Conservation (phyloP, 2,329 filamentous ascomycete species). For the Coleophoma crateriformis region DNA sequence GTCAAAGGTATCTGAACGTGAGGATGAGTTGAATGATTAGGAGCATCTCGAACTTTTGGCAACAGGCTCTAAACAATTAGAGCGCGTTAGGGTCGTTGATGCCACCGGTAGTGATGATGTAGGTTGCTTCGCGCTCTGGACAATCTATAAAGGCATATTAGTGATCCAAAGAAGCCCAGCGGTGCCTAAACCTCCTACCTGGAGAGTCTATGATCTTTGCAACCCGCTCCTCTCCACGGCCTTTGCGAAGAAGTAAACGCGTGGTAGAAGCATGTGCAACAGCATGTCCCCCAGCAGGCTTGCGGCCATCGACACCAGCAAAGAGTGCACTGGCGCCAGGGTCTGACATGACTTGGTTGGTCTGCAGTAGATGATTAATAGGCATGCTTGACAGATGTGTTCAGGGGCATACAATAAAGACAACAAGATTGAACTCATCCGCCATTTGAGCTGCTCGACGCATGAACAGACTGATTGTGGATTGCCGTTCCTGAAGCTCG, state of each 20-base stretch:
- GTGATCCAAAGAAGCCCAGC: neutral
- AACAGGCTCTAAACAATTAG: conserved; percentile 21
- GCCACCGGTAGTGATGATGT: conserved; percentile 64
- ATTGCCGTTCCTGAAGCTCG: conserved; percentile 62
- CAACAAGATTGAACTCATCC: conserved; percentile 64
- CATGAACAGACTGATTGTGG: conserved; percentile 61
- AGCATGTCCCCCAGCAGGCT: conserved; percentile 62
- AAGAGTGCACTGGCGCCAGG: conserved; percentile 64
- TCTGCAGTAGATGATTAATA: conserved; percentile 31
- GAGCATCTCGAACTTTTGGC: no score
- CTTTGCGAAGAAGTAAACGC: conserved; percentile 60
- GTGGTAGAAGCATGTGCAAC: conserved; percentile 65
- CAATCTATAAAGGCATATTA: conserved; percentile 42
- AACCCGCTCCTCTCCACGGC: conserved; percentile 63
- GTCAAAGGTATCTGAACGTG: no score
- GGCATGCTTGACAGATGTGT: neutral
- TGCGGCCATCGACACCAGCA: conserved; percentile 61
- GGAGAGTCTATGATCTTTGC: conserved; percentile 65
- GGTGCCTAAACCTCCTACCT: conserved; percentile 33
- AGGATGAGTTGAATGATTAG: no score
- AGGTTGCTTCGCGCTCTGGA: conserved; percentile 63
- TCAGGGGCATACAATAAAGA: conserved; percentile 44
- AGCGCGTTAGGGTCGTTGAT: conserved; percentile 63
- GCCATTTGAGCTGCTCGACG: conserved; percentile 59
- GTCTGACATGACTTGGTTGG: conserved; percentile 68